These are phyloP conservation scores for Eudorina sp. DNA, from an alignment of 139 green algal species.

Conservation along the genomic window DNA sequence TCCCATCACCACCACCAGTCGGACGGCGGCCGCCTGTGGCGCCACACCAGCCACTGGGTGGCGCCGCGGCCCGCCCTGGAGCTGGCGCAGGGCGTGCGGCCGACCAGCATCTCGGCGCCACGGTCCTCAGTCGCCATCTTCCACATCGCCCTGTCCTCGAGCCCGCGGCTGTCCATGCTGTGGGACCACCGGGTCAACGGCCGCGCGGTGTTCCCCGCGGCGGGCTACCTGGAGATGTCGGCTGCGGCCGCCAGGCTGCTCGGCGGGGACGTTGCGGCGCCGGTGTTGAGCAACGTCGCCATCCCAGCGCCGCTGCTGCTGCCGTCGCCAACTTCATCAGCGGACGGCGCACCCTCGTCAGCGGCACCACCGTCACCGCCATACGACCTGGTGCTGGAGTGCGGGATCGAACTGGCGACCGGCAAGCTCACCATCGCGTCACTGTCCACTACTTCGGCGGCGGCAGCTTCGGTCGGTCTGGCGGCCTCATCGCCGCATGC, in stretches of 20 bases:
- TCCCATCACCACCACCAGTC: no score
- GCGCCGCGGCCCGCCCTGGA: constrained; percentile 32
- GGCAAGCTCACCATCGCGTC: constrained; percentile 18
- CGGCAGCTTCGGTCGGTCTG: no score
- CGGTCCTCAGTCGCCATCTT: neutral
- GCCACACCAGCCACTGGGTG: constrained; percentile 31
- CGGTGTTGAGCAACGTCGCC: neutral
- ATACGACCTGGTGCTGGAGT: neutral
- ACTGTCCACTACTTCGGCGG: neutral
- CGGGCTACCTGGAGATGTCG: constrained; percentile 51
- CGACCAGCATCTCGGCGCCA: neutral
- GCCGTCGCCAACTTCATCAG: neutral
- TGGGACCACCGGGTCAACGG: constrained; percentile 51
- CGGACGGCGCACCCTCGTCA: neutral
- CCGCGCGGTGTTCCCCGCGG: constrained; percentile 44
- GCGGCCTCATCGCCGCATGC: neutral
- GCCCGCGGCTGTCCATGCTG: constrained; percentile 39
- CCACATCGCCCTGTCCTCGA: neutral
- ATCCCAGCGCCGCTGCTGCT: constrained; percentile 54
- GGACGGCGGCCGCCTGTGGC: neutral
- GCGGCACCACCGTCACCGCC: no score
- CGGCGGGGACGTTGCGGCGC: neutral
- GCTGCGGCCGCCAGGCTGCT: constrained; percentile 5
- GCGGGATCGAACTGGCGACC: neutral
- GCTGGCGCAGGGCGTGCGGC: neutral